A percentile compares a stretch with the other conserved stretches of the same genome.
Conservation (phyloP, 2,329 filamentous ascomycete species). For the Penicillium sp. region DNA sequence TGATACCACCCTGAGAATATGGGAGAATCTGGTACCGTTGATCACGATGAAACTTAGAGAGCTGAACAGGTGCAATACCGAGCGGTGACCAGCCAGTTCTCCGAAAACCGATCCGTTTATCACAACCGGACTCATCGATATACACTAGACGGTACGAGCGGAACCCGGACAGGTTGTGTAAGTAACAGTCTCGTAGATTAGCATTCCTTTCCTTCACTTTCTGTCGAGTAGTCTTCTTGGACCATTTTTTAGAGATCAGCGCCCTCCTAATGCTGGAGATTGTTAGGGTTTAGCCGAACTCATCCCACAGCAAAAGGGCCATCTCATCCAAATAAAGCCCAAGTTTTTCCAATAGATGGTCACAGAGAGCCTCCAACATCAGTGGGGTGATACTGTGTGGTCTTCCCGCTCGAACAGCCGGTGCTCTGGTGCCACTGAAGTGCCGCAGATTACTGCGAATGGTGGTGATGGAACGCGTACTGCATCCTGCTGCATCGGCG, state of each 20-base stretch:
- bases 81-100: slow-evolving; percentile 3
- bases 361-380: not conserved
- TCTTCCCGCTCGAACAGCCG: not conserved
- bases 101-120: not conserved
- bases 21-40: slow-evolving; percentile 9
- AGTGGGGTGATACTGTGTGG: not conserved
- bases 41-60: slow-evolving; percentile 6
- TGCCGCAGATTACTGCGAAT: not conserved
- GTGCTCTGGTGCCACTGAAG: not conserved
- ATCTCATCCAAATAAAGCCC: not conserved
- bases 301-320: not conserved
- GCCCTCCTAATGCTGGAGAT: not conserved
- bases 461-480: too few relatives aligned
- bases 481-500: too few relatives aligned
- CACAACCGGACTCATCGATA: too few relatives aligned
- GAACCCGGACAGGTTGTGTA: too few relatives aligned
- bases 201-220: not conserved
- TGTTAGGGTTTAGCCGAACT: not conserved
- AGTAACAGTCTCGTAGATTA: not conserved
- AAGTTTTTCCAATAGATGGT: not conserved
- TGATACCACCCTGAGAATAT: slow-evolving; percentile 5
- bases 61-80: not conserved
- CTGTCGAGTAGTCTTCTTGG: not conserved
- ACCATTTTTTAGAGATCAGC: not conserved
- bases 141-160: too few relatives aligned